phyloP scores from a whole-genome alignment of 164 flowering plant species.

The Vitis riparia region DNA sequence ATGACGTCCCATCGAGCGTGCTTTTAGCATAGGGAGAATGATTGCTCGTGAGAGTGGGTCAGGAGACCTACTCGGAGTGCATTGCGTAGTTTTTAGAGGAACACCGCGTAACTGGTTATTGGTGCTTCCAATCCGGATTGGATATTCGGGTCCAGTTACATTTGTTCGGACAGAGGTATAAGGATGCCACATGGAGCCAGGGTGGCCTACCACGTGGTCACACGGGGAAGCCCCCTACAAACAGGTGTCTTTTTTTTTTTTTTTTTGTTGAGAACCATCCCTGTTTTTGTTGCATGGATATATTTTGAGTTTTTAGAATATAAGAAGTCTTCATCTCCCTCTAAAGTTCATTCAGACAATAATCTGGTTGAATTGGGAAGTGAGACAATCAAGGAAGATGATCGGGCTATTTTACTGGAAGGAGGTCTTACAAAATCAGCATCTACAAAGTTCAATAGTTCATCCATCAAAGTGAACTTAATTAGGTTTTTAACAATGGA shows the following conservation, averaged over 20 bases:
- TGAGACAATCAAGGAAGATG: constrained; percentile 74
- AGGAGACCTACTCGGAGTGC: too few species aligned
- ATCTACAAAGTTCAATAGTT: constrained; percentile 56
- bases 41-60: too few species aligned
- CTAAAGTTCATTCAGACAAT: constrained; percentile 89
- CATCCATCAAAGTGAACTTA: constrained; percentile 68
- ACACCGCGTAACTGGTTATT: too few species aligned
- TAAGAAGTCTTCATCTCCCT: constrained; percentile 48
- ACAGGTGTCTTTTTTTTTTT: constrained; percentile 15
- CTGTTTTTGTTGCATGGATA: constrained; percentile 79
- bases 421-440: constrained; percentile 88
- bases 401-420: constrained; percentile 81
- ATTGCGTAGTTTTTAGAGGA: too few species aligned
- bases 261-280: constrained; percentile 76
- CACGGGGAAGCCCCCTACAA: too few species aligned
- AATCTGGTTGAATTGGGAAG: constrained; percentile 77
- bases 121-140: too few species aligned
- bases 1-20: too few species aligned
- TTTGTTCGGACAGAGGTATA: too few species aligned
- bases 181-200: too few species aligned
- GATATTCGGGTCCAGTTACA: too few species aligned
- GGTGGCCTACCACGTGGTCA: too few species aligned
- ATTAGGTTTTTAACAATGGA: constrained; percentile 90
- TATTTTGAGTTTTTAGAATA: constrained; percentile 80
- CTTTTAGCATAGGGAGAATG: too few species aligned